phyloP scores from a whole-genome alignment of 495 filamentous ascomycete species.

The Achaetomiella virescens region DNA sequence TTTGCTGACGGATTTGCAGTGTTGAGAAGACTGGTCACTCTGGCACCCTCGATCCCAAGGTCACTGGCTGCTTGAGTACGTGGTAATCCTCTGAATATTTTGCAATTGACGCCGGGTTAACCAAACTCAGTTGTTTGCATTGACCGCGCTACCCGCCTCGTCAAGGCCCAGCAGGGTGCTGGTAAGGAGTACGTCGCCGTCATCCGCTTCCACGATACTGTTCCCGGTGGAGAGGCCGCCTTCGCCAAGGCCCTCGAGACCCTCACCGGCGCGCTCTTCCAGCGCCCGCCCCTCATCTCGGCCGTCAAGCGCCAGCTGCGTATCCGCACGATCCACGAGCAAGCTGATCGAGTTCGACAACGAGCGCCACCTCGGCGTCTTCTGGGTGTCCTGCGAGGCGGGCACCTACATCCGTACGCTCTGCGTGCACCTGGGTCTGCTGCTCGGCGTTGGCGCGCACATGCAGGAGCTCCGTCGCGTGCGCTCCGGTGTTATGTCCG shows the following conservation, averaged over 20 bases:
- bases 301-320: constrained; percentile 97
- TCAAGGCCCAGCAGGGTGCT: constrained; percentile 97
- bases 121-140: constrained; percentile 63
- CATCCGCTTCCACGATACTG: constrained; percentile 83
- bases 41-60: constrained; percentile 84
- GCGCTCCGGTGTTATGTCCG: constrained; percentile 88
- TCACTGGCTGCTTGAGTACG: constrained; percentile 71
- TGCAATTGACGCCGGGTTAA: neutral
- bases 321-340: constrained; percentile 92
- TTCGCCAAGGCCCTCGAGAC: constrained; percentile 87
- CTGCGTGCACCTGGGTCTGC: constrained; percentile 88
- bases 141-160: constrained; percentile 90
- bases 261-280: constrained; percentile 92
- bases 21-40: constrained; percentile 97
- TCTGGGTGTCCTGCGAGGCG: constrained; percentile 98
- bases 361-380: constrained; percentile 92
- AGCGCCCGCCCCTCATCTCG: constrained; percentile 92
- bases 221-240: constrained; percentile 84
- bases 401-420: constrained; percentile 98
- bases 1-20: constrained; percentile 41
- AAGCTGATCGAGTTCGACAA: constrained; percentile 96
- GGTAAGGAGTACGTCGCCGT: constrained; percentile 82
- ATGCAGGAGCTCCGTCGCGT: constrained; percentile 98
- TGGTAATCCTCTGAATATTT: neutral
- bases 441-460: constrained; percentile 91